These are phyloP conservation scores for Calonectria crousiana DNA, from an alignment of 2,329 filamentous ascomycete genomes.

Conservation along the genomic window DNA sequence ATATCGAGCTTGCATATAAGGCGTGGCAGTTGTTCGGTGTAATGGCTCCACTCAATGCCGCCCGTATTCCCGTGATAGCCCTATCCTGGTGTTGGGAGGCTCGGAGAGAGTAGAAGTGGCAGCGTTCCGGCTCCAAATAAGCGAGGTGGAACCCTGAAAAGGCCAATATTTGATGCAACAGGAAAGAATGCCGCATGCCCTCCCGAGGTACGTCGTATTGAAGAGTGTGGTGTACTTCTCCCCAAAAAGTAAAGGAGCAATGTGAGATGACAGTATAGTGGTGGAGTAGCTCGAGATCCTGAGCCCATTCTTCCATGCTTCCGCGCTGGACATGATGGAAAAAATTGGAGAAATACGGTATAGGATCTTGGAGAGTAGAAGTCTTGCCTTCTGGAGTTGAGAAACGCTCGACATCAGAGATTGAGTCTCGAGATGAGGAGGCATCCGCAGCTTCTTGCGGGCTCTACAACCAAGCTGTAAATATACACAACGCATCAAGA, in stretches of 20 bases:
- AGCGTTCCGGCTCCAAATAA: slow-evolving; percentile 9
- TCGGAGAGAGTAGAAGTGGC: slow-evolving; percentile 21
- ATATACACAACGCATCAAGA: background rate
- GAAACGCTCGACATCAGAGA: background rate
- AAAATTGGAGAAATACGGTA: slow-evolving; percentile 26
- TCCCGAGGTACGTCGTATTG: slow-evolving; percentile 21
- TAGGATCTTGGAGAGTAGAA: background rate
- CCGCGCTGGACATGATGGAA: background rate
- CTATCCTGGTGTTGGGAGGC: slow-evolving; percentile 27
- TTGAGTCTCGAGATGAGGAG: background rate
- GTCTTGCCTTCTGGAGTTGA: background rate
- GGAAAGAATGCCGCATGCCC: slow-evolving; percentile 8
- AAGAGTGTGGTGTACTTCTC: slow-evolving; percentile 6
- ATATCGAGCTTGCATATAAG: slow-evolving; percentile 29
- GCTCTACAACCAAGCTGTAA: background rate
- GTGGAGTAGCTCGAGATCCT: slow-evolving; percentile 23
- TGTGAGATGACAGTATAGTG: slow-evolving; percentile 29
- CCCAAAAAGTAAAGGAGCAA: slow-evolving; percentile 14
- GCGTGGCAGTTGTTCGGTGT: slow-evolving; percentile 13
- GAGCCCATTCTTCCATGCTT: slow-evolving; percentile 1
- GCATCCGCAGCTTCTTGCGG: background rate
- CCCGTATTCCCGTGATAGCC: slow-evolving; percentile 22
- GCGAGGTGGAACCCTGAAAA: slow-evolving; percentile 29
- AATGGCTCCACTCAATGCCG: background rate
- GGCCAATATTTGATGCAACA: slow-evolving; percentile 27